Evolutionary conservation across 2,329 filamentous ascomycete genomes (phyloP).

Genomic region (Gaeumannomyces sp.): DNA sequence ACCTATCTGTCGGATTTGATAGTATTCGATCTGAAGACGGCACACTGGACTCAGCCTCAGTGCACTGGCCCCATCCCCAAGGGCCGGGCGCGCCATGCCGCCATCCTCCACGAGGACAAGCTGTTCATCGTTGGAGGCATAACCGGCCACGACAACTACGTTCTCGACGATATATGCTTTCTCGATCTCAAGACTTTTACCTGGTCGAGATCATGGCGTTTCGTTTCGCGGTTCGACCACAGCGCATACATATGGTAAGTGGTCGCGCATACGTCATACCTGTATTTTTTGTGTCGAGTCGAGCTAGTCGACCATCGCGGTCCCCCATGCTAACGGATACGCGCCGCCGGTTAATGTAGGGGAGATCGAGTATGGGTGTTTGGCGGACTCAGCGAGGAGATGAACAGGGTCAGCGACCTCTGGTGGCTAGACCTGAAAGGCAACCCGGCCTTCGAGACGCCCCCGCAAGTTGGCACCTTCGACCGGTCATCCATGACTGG

Average conservation of each 20-base stretch:
- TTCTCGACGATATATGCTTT: constrained; percentile 94
- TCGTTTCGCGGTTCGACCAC: constrained; percentile 91
- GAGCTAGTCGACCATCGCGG: no score
- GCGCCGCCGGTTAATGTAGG: constrained; percentile 22
- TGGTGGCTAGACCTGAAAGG: constrained; percentile 97
- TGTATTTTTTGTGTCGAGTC: neutral
- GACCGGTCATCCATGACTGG: constrained; percentile 32
- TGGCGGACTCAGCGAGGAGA: constrained; percentile 87
- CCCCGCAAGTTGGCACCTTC: constrained; percentile 49
- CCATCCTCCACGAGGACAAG: constrained; percentile 92
- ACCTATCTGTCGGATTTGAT: constrained; percentile 95
- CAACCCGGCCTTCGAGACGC: constrained; percentile 73
- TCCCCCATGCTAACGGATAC: neutral
- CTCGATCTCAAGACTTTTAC: constrained; percentile 95
- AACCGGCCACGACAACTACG: constrained; percentile 84
- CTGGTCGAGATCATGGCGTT: constrained; percentile 94
- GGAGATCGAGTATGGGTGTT: constrained; percentile 92
- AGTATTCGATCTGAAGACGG: constrained; percentile 88
- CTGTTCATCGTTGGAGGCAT: constrained; percentile 95
- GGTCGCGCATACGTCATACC: neutral
- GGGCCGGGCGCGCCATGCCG: constrained; percentile 86
- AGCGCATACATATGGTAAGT: constrained; percentile 78
- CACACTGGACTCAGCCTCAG: constrained; percentile 90
- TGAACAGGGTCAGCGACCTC: constrained; percentile 93
- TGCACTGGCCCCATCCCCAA: constrained; percentile 79